These are phyloP conservation scores for Fragaria nilgerrensis DNA, from an alignment of 306 rosid genomes.

Conservation along the genomic window DNA sequence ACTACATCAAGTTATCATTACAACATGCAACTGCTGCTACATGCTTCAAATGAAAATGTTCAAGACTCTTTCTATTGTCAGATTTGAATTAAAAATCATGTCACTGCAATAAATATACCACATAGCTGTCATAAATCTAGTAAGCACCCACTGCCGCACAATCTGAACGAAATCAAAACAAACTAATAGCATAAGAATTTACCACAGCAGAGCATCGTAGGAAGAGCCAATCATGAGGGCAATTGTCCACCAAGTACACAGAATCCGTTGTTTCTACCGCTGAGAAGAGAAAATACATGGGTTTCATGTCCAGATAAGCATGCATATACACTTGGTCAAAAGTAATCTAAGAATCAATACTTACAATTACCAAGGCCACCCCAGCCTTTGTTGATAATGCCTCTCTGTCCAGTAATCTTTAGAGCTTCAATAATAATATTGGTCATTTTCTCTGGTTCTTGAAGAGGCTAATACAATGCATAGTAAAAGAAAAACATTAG, in stretches of 20 bases:
- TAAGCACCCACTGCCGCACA: background rate
- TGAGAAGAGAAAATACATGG: conserved; percentile 23
- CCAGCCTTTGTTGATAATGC: conserved; percentile 94
- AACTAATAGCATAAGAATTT: conserved; percentile 20
- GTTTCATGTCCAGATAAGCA: conserved; percentile 3
- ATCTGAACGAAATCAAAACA: background rate
- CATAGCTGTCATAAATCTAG: background rate
- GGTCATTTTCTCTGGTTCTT: conserved; percentile 77
- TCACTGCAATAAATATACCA: background rate
- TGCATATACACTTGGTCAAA: background rate
- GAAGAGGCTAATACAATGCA: conserved; percentile 61
- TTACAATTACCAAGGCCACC: conserved; percentile 91
- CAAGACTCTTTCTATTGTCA: background rate
- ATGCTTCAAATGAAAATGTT: background rate
- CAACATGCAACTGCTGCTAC: background rate
- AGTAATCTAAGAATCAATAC: conserved; percentile 30
- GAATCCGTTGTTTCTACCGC: conserved; percentile 58
- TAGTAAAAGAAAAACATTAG: conserved; percentile 1
- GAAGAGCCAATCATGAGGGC: conserved; percentile 98
- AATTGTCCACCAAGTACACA: conserved; percentile 76
- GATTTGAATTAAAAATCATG: background rate
- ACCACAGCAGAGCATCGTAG: conserved; percentile 85
- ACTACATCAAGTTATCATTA: background rate
- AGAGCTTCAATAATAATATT: conserved; percentile 68
- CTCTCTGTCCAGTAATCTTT: conserved; percentile 75